Percentiles rank a stretch among this genome's conserved stretches.
phyloP scores from a whole-genome alignment of 2,329 filamentous ascomycete genomes.

The Trichoderma asperellum region DNA sequence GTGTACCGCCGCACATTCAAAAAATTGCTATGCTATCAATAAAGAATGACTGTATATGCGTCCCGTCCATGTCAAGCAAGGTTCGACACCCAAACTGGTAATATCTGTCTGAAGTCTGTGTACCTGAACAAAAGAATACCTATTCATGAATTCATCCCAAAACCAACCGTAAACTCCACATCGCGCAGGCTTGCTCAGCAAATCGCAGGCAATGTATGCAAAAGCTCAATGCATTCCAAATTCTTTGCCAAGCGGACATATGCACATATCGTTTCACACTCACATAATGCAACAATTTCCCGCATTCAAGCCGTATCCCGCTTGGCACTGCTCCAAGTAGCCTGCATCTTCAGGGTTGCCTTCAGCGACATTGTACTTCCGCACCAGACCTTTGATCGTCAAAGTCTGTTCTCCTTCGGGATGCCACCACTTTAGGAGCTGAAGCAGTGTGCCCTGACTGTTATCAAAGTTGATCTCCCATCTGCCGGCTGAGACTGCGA shows the following conservation, averaged over 20 bases:
- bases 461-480: constrained; percentile 83
- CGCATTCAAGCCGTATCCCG: constrained; percentile 49
- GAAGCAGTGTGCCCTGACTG: constrained; percentile 68
- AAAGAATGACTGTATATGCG: background rate
- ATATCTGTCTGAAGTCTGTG: background rate
- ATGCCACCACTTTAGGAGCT: constrained; percentile 92
- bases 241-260: background rate
- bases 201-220: constrained; percentile 2
- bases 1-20: background rate
- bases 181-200: background rate
- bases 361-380: constrained; percentile 60
- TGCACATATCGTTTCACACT: constrained; percentile 46
- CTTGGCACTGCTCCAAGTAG: constrained; percentile 72
- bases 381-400: constrained; percentile 72
- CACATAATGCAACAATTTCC: constrained; percentile 59
- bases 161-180: constrained; percentile 10
- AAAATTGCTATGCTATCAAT: background rate
- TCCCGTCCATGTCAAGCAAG: background rate
- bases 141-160: background rate
- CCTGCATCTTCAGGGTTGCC: constrained; percentile 72
- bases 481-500: constrained; percentile 82
- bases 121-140: background rate
- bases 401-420: constrained; percentile 80
- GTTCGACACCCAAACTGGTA: background rate
- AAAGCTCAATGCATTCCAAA: constrained; percentile 3